Evolutionary conservation across 345 rosid genomes (phyloP), one percentile per base, ranked within the genome.

Genomic region (Xanthoceras sorbifolium): DNA sequence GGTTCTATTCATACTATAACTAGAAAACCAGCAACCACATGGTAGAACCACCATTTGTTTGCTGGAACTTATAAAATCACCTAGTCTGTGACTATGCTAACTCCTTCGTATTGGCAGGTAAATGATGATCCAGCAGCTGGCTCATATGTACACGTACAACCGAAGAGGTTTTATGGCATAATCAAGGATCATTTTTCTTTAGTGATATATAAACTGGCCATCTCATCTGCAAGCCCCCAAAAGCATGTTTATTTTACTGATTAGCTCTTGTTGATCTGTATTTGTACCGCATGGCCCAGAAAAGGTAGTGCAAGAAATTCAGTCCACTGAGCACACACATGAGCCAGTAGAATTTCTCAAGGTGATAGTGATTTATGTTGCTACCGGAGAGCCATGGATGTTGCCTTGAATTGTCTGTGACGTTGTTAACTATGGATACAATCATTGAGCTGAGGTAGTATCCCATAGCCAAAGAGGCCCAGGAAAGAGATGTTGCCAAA

Each of bases 401-500:
- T 38, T 77, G 77, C 25, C 80, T 86, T 23, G 84, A 78, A 31
- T 69, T 78, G n/a, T 81, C 88, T 10, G 93, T 90, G 20, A 86
- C 80, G 6, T 77, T 50, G 70, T 90, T 90, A 71, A 90, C 92
- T 71, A 89, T 76, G 0, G 93, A 88, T 6, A 92, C 92, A 57
- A 90, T 89, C 73, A 84, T 91, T 4, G 92, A 75, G 86, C 97
- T 92, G 9, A 92, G 76, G 60, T 92, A 92, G 78, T 92, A 92
- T 9, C 94, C 94, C 89, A 88, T 76, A 12, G 97, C 94, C 75
- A 90, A 72, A 0, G 97, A 92, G 9, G 91, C 92, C 86, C 88
- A 92, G 2, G 92, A 90, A 34, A 92, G 93, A 2, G 94, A 87
- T 4, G 93, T 90, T 0, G 97, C 94, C 71, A 92, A 78, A 15